Conservation (phyloP, 2,329 filamentous ascomycete species). For the Eutypella sp. region DNA sequence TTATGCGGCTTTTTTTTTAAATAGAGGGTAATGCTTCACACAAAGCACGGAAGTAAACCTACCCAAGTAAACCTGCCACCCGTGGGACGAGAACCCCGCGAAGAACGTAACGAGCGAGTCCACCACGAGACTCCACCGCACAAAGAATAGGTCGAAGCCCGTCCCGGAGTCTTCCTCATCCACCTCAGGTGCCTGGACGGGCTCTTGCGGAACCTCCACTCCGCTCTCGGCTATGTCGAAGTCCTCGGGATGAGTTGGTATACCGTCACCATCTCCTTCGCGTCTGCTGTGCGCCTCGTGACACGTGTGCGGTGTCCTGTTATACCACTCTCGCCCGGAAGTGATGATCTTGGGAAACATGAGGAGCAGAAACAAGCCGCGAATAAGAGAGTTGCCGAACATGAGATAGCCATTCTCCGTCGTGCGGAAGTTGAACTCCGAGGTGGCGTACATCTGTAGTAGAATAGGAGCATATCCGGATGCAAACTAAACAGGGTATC, state of each 20-base stretch:
- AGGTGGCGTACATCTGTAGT: slow-evolving; percentile 55
- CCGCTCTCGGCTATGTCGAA: slow-evolving; percentile 18
- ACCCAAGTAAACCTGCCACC: slow-evolving; percentile 66
- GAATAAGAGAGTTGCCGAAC: slow-evolving; percentile 50
- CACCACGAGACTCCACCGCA: slow-evolving; percentile 59
- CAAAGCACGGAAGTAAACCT: slow-evolving; percentile 15
- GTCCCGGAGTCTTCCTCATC: slow-evolving; percentile 25
- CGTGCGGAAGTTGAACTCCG: slow-evolving; percentile 50
- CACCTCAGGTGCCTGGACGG: slow-evolving; percentile 14
- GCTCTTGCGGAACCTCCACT: slow-evolving; percentile 20
- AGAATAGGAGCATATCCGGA: slow-evolving; percentile 63
- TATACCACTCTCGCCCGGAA: slow-evolving; percentile 36
- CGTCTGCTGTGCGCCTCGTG: slow-evolving; percentile 1
- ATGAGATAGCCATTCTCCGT: slow-evolving; percentile 52
- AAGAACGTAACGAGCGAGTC: slow-evolving; percentile 61
- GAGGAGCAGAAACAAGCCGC: slow-evolving; percentile 50
- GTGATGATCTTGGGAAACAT: slow-evolving; percentile 50
- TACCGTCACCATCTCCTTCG: slow-evolving; percentile 5
- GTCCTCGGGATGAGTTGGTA: slow-evolving; percentile 19
- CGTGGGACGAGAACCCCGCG: slow-evolving; percentile 55
- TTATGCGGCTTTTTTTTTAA: too few species aligned
- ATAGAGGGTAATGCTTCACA: too few species aligned
- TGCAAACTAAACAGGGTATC: slow-evolving; percentile 40
- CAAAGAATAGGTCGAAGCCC: slow-evolving; percentile 61
- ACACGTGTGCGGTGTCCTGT: slow-evolving; percentile 7